Evolutionary conservation across 176 grass and related monocot genomes (phyloP).

Genomic region (Canna indica): DNA sequence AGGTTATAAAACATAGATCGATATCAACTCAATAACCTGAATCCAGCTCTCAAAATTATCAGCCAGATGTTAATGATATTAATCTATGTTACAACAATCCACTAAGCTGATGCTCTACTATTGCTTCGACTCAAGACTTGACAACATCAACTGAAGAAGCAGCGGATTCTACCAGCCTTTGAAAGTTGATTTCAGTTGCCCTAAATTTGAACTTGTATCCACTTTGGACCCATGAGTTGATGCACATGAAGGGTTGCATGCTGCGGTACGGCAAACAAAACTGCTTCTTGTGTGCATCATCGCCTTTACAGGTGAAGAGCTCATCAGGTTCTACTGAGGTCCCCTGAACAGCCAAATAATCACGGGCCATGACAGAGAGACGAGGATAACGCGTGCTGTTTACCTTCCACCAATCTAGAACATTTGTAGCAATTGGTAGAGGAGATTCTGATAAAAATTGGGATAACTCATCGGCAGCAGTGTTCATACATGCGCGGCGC

Average conservation of each 20-base stretch:
- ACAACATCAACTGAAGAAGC: slow-evolving; percentile 20
- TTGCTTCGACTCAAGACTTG: not conserved
- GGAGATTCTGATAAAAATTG: slow-evolving; percentile 72
- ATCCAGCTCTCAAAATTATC: not conserved
- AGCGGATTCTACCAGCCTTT: slow-evolving; percentile 45
- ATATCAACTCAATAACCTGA: not conserved
- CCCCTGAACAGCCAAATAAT: slow-evolving; percentile 76
- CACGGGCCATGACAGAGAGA: slow-evolving; percentile 83
- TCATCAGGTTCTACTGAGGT: slow-evolving; percentile 69
- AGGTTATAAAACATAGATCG: no score
- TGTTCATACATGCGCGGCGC: slow-evolving; percentile 45
- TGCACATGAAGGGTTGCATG: slow-evolving; percentile 50
- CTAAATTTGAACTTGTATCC: slow-evolving; percentile 66
- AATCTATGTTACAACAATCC: not conserved
- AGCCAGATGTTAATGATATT: not conserved
- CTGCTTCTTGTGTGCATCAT: slow-evolving; percentile 51
- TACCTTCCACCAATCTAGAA: slow-evolving; percentile 81
- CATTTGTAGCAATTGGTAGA: slow-evolving; percentile 57
- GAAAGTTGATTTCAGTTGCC: slow-evolving; percentile 50
- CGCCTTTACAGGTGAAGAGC: slow-evolving; percentile 74
- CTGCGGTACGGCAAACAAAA: slow-evolving; percentile 57
- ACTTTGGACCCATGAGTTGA: slow-evolving; percentile 76
- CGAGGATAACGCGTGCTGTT: slow-evolving; percentile 68
- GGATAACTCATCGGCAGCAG: slow-evolving; percentile 63
- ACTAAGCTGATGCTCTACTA: not conserved